phyloP scores from a whole-genome alignment of 2,329 filamentous ascomycete species.

The Helotiales sp. region DNA sequence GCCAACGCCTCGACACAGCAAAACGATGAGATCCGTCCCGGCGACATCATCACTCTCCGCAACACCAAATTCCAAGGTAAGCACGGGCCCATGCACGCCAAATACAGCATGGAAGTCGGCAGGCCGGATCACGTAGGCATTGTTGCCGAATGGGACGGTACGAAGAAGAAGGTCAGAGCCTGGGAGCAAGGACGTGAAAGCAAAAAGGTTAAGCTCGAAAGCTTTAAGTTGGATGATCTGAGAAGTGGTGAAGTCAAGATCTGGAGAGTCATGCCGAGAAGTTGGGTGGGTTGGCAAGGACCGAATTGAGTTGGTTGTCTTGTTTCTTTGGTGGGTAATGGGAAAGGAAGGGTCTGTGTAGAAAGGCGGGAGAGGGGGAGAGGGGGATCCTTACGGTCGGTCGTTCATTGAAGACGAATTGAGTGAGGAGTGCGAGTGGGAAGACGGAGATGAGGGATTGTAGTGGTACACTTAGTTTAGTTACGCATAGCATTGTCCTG shows the following conservation, averaged over 20 bases:
- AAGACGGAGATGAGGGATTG: not conserved
- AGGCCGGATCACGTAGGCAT: slow-evolving; percentile 86
- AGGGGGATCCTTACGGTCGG: not conserved
- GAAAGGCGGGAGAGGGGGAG: not conserved
- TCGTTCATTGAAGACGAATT: not conserved
- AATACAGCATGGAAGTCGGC: slow-evolving; percentile 87
- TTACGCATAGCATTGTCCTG: slow-evolving; percentile 31
- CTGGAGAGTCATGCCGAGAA: slow-evolving; percentile 91
- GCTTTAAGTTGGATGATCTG: slow-evolving; percentile 90
- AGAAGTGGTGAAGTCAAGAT: slow-evolving; percentile 95
- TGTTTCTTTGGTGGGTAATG: not conserved
- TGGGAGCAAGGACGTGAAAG: slow-evolving; percentile 96
- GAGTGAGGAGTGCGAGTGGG: not conserved
- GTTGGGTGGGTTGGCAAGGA: slow-evolving; percentile 88
- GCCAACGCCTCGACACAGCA: slow-evolving; percentile 91
- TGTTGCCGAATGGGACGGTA: slow-evolving; percentile 96
- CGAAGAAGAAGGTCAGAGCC: slow-evolving; percentile 93
- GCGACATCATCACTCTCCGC: slow-evolving; percentile 90
- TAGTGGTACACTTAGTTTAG: slow-evolving; percentile 17
- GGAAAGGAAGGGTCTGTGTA: not conserved
- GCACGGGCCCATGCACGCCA: slow-evolving; percentile 92
- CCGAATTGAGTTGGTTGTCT: slow-evolving; percentile 50
- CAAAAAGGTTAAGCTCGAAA: slow-evolving; percentile 92
- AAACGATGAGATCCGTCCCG: slow-evolving; percentile 89
- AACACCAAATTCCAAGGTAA: slow-evolving; percentile 96